These are phyloP conservation scores for Alternaria gansuensis DNA, from an alignment of 2,329 filamentous ascomycete genomes.

Conservation along the genomic window DNA sequence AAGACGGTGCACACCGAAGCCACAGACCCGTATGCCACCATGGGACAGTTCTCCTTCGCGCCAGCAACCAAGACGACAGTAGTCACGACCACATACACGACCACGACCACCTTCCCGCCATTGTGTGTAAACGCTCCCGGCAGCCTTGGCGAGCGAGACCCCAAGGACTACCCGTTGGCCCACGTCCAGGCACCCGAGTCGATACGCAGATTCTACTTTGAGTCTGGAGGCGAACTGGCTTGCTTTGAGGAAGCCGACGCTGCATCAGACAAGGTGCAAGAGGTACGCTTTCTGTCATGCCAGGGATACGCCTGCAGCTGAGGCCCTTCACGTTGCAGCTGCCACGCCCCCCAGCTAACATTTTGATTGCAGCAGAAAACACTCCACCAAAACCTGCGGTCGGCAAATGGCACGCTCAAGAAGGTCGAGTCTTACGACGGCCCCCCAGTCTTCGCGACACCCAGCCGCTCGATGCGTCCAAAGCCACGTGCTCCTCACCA, in stretches of 20 bases:
- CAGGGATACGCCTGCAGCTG: slow-evolving; percentile 31
- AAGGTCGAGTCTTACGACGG: slow-evolving; percentile 53
- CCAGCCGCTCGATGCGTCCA: slow-evolving; percentile 50
- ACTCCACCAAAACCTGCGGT: slow-evolving; percentile 56
- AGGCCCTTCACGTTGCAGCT: slow-evolving; percentile 32
- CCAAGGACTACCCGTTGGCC: slow-evolving; percentile 90
- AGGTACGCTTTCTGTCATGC: slow-evolving; percentile 56
- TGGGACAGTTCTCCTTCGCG: slow-evolving; percentile 69
- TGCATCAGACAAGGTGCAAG: slow-evolving; percentile 61
- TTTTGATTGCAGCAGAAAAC: slow-evolving; percentile 53
- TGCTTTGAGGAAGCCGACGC: slow-evolving; percentile 70
- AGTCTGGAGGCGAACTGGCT: slow-evolving; percentile 69
- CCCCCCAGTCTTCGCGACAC: slow-evolving; percentile 53
- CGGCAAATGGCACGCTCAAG: slow-evolving; percentile 59
- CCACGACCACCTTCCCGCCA: slow-evolving; percentile 82
- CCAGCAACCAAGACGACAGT: slow-evolving; percentile 71
- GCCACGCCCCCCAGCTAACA: slow-evolving; percentile 34
- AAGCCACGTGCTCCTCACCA: slow-evolving; percentile 32
- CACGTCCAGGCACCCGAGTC: slow-evolving; percentile 81
- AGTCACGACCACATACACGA: slow-evolving; percentile 91
- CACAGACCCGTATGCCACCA: slow-evolving; percentile 52
- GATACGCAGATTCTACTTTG: slow-evolving; percentile 79
- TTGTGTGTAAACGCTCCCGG: slow-evolving; percentile 78
- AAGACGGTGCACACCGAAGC: slow-evolving; percentile 38
- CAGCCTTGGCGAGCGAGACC: slow-evolving; percentile 75